Evolutionary conservation across 345 rosid genomes (phyloP).

Genomic region (Bretschneidera sinensis): DNA sequence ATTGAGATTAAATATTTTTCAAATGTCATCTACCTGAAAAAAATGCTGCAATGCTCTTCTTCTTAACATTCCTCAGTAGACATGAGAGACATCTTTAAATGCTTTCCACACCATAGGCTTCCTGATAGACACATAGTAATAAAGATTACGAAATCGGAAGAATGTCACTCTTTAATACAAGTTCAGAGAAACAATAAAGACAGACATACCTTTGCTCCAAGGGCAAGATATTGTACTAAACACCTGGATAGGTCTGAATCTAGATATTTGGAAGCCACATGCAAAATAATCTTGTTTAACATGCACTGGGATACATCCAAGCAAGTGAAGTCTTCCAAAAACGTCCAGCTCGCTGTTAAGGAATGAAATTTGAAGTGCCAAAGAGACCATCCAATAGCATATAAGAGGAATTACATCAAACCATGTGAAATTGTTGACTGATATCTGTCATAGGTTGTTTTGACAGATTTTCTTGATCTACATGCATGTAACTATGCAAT

Average conservation of each 20-base stretch:
- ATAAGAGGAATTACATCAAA: background rate
- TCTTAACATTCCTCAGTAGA: slow-evolving; percentile 82
- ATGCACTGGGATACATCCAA: slow-evolving; percentile 79
- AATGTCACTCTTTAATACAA: slow-evolving; percentile 4
- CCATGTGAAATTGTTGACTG: background rate
- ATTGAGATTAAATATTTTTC: slow-evolving; percentile 5
- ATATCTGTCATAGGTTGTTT: background rate
- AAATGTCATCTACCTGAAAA: slow-evolving; percentile 49
- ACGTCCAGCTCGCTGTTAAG: slow-evolving; percentile 50
- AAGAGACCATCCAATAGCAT: background rate
- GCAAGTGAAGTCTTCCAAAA: slow-evolving; percentile 92
- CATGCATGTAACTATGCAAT: too few species aligned
- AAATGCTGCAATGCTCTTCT: slow-evolving; percentile 63
- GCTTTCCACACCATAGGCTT: slow-evolving; percentile 78
- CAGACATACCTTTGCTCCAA: slow-evolving; percentile 59
- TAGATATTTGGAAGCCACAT: slow-evolving; percentile 52
- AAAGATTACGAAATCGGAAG: slow-evolving; percentile 6
- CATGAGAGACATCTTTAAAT: slow-evolving; percentile 77
- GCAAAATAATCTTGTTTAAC: slow-evolving; percentile 61
- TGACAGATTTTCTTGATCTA: background rate
- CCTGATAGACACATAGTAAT: slow-evolving; percentile 34
- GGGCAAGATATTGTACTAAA: slow-evolving; percentile 38
- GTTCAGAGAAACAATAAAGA: background rate
- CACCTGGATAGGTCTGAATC: slow-evolving; percentile 42
- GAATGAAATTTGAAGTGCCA: slow-evolving; percentile 13